A percentile compares a stretch with the other conserved stretches of the same genome.
Conservation (phyloP, 2,329 filamentous ascomycete genomes). For the Mycogone perniciosa region DNA sequence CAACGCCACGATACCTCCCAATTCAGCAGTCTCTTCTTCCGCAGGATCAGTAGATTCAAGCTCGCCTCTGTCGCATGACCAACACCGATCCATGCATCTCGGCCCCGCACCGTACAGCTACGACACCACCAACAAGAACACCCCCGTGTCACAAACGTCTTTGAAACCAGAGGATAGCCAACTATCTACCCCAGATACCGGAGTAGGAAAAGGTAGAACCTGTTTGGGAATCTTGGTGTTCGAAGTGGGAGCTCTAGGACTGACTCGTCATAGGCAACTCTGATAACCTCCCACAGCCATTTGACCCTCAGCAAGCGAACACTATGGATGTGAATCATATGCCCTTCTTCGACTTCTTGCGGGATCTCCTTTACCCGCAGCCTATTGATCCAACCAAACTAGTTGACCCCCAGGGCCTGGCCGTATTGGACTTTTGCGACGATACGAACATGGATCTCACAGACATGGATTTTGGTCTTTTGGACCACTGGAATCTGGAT, state of each 20-base stretch:
- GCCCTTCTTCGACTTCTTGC: slow-evolving; percentile 46
- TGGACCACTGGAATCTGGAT: slow-evolving; percentile 44
- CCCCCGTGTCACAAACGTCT: slow-evolving; percentile 19
- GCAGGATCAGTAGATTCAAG: slow-evolving; percentile 14
- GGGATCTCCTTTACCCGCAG: slow-evolving; percentile 45
- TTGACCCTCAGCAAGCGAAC: slow-evolving; percentile 5
- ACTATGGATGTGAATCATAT: slow-evolving; percentile 28
- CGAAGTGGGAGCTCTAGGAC: neutral
- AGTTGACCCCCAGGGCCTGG: slow-evolving; percentile 35
- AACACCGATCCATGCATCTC: slow-evolving; percentile 11
- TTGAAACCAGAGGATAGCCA: slow-evolving; percentile 28
- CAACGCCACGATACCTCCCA: slow-evolving; percentile 10
- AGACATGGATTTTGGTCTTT: slow-evolving; percentile 45
- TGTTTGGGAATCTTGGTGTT: neutral
- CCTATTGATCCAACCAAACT: slow-evolving; percentile 30
- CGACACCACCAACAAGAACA: slow-evolving; percentile 19
- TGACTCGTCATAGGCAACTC: slow-evolving; percentile 10
- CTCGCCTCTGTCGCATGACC: slow-evolving; percentile 18
- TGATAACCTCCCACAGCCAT: slow-evolving; percentile 7
- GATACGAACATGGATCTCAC: slow-evolving; percentile 45
- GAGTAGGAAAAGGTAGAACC: slow-evolving; percentile 24
- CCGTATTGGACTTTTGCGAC: slow-evolving; percentile 45
- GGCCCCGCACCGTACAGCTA: slow-evolving; percentile 15
- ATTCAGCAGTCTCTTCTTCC: neutral
- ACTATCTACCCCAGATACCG: slow-evolving; percentile 29